phyloP scores from a whole-genome alignment of 106 monocot species.

The Ottelia alismoides region DNA sequence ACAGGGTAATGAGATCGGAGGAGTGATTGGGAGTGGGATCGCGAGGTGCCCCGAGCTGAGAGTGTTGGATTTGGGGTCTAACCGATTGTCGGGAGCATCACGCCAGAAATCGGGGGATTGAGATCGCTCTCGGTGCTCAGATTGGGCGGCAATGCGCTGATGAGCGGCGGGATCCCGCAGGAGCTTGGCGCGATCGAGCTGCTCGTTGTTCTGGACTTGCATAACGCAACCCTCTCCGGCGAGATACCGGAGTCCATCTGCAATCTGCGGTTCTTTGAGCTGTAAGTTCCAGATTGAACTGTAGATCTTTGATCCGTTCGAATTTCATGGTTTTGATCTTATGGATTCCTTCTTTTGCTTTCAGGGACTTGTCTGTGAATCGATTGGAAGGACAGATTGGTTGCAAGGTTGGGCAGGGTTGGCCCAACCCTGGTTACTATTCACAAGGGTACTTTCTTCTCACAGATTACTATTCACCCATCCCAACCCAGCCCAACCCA shows the following conservation, averaged over 20 bases:
- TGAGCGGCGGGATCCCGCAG: constrained; percentile 44
- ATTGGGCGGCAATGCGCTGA: constrained; percentile 34
- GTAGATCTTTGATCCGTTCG: neutral
- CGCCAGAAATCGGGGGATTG: constrained; percentile 39
- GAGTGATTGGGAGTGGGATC: constrained; percentile 36
- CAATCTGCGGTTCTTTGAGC: constrained; percentile 69
- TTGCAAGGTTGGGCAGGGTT: too few relatives aligned
- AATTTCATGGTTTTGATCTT: neutral
- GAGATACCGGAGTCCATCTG: constrained; percentile 54
- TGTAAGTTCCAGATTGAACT: constrained; percentile 68
- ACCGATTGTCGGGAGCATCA: constrained; percentile 52
- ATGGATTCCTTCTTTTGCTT: too few relatives aligned
- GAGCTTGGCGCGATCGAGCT: constrained; percentile 42
- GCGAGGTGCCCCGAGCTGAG: constrained; percentile 36
- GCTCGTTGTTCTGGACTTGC: constrained; percentile 52
- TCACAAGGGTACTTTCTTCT: too few relatives aligned
- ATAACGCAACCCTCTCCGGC: constrained; percentile 51
- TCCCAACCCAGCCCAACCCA: too few relatives aligned
- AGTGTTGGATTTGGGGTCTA: constrained; percentile 49
- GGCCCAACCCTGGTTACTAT: too few relatives aligned
- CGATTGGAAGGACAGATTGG: constrained; percentile 50
- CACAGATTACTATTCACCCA: too few relatives aligned
- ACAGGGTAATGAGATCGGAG: constrained; percentile 47
- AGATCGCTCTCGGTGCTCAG: constrained; percentile 49
- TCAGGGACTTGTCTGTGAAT: constrained; percentile 77